These are phyloP conservation scores for Boletales sp. DNA, from an alignment of 768 basidiomycete species.

Conservation along the genomic window DNA sequence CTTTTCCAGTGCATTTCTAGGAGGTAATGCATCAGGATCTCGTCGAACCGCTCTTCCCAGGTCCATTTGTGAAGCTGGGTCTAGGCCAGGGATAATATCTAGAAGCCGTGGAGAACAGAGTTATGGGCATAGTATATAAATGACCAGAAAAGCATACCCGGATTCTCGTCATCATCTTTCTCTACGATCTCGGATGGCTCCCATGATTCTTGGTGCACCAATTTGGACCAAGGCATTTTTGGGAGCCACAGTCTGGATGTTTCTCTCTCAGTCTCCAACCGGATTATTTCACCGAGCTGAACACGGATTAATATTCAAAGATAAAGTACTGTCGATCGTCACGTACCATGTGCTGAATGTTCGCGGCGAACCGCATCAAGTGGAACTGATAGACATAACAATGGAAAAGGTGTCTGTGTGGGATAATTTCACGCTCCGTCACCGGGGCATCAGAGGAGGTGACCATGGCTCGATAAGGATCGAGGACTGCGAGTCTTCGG, in stretches of 20 bases:
- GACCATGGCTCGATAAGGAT: conserved; percentile 57
- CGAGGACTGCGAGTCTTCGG: conserved; percentile 47
- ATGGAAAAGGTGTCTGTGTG: conserved; percentile 69
- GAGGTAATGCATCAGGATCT: conserved; percentile 75
- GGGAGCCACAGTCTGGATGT: conserved; percentile 58
- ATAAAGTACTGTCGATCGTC: background rate
- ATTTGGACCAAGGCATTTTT: conserved; percentile 23
- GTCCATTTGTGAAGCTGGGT: conserved; percentile 40
- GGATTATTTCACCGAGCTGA: conserved; percentile 56
- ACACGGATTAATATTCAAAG: background rate
- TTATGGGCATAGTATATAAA: background rate
- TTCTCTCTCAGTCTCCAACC: conserved; percentile 48
- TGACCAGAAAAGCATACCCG: conserved; percentile 32
- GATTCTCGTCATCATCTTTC: conserved; percentile 66
- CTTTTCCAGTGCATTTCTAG: conserved; percentile 54
- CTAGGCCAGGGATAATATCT: conserved; percentile 59
- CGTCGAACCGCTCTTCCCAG: conserved; percentile 54
- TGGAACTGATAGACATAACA: conserved; percentile 71
- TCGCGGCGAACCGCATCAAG: conserved; percentile 35
- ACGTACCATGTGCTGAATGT: conserved; percentile 35
- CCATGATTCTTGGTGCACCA: conserved; percentile 45
- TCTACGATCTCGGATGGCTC: conserved; percentile 42
- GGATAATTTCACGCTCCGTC: conserved; percentile 41
- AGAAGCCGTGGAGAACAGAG: background rate
- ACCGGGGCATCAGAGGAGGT: conserved; percentile 31